Conservation (phyloP, 208 protist species). For the Trypanosoma theileri region DNA sequence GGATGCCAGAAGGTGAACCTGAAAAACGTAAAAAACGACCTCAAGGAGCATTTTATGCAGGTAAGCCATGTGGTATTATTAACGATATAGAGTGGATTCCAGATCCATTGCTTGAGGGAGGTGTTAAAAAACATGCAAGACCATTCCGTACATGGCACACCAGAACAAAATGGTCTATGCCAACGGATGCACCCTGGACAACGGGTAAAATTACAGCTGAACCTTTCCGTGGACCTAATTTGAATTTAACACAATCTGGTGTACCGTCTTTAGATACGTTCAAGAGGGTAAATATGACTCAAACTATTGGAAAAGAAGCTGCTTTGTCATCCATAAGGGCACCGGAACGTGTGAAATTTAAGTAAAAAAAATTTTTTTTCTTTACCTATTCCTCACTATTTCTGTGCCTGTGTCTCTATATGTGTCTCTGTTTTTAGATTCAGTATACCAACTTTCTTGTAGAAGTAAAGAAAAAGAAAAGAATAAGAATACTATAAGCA, state of each 20-base stretch:
- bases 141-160: slow-evolving; percentile 91
- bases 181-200: slow-evolving; percentile 77
- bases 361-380: slow-evolving; percentile 8
- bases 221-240: slow-evolving; percentile 50
- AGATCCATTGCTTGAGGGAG: slow-evolving; percentile 71
- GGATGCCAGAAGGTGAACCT: slow-evolving; percentile 82
- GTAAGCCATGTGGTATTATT: slow-evolving; percentile 68
- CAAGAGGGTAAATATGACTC: slow-evolving; percentile 55
- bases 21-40: slow-evolving; percentile 47
- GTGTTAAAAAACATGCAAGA: slow-evolving; percentile 50
- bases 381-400: no score
- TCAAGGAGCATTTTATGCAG: slow-evolving; percentile 73
- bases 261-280: slow-evolving; percentile 64
- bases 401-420: no score
- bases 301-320: slow-evolving; percentile 79
- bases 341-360: slow-evolving; percentile 35
- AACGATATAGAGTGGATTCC: slow-evolving; percentile 83
- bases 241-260: slow-evolving; percentile 61
- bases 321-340: slow-evolving; percentile 52
- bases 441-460: no score
- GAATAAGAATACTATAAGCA: no score
- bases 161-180: slow-evolving; percentile 88
- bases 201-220: slow-evolving; percentile 81
- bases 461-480: no score
- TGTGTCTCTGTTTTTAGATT: no score